Percentiles rank a stretch among this genome's conserved stretches.
phyloP scores from a whole-genome alignment of 2,329 filamentous ascomycete species.

The Cytospora piceicola region DNA sequence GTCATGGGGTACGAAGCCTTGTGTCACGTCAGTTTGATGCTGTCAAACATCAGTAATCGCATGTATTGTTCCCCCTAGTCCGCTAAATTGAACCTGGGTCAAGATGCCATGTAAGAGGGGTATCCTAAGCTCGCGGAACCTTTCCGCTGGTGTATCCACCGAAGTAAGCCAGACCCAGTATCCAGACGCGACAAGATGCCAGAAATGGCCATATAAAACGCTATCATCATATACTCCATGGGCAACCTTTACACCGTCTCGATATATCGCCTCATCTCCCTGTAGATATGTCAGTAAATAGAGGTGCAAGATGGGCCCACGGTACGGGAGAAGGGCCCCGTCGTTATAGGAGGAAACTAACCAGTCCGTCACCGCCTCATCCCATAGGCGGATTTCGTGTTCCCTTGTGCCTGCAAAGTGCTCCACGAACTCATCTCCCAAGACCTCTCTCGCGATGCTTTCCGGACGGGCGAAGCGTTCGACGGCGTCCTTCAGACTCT shows the following conservation, averaged over 20 bases:
- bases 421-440: conserved; percentile 94
- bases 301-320: neutral
- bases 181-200: conserved; percentile 6
- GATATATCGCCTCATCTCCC: conserved; percentile 79
- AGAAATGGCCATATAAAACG: neutral
- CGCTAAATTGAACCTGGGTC: neutral
- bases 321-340: neutral
- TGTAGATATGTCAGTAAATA: conserved; percentile 39
- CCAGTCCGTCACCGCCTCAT: conserved; percentile 97
- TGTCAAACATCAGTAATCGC: conserved; percentile 18
- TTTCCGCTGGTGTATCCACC: conserved; percentile 8
- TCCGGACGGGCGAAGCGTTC: conserved; percentile 74
- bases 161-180: conserved; percentile 2
- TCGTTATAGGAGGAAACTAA: conserved; percentile 52
- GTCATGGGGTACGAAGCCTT: neutral
- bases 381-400: conserved; percentile 88
- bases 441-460: conserved; percentile 89
- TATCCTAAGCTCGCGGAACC: conserved; percentile 23
- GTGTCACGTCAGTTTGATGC: conserved; percentile 10
- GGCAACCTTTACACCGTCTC: conserved; percentile 63
- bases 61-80: neutral
- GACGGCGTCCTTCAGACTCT: conserved; percentile 83
- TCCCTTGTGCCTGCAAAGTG: conserved; percentile 91
- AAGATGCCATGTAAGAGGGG: conserved; percentile 21
- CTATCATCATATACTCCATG: neutral